Evolutionary conservation across 1,139 yeast genomes (phyloP).

Genomic region (Pneumocystis canis): DNA sequence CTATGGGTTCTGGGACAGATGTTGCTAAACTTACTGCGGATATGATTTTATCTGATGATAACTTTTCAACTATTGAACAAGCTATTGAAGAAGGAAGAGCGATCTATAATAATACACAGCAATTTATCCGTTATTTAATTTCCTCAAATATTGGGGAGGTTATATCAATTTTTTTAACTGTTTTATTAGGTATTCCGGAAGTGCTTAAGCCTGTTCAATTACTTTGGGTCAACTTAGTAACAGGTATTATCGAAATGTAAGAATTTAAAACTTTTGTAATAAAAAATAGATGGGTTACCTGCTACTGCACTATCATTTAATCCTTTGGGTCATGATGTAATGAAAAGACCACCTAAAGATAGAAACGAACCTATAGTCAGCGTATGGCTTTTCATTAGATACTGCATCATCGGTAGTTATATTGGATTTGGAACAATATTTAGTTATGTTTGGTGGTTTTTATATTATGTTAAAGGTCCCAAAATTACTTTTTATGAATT

Average conservation of each 20-base stretch:
- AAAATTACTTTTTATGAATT: slow-evolving; percentile 24
- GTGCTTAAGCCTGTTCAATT: slow-evolving; percentile 38
- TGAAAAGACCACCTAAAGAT: slow-evolving; percentile 24
- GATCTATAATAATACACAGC: slow-evolving; percentile 39
- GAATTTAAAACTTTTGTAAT: not conserved
- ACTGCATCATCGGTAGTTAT: slow-evolving; percentile 28
- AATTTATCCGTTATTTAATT: slow-evolving; percentile 36
- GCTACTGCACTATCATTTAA: slow-evolving; percentile 28
- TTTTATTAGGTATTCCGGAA: slow-evolving; percentile 34
- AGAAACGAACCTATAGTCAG: slow-evolving; percentile 28
- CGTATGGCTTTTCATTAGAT: slow-evolving; percentile 28
- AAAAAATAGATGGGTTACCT: slow-evolving; percentile 22
- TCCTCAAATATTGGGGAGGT: slow-evolving; percentile 34
- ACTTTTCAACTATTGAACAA: slow-evolving; percentile 34
- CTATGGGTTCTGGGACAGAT: slow-evolving; percentile 42
- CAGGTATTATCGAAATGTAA: slow-evolving; percentile 9
- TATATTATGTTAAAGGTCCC: slow-evolving; percentile 26
- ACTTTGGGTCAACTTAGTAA: slow-evolving; percentile 26
- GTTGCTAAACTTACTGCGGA: slow-evolving; percentile 48
- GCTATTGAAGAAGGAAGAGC: slow-evolving; percentile 37
- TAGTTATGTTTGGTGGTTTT: slow-evolving; percentile 31
- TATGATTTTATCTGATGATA: slow-evolving; percentile 30
- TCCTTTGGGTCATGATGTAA: slow-evolving; percentile 24
- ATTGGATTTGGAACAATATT: slow-evolving; percentile 31
- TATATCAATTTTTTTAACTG: slow-evolving; percentile 41